phyloP scores from a whole-genome alignment of 257 asterid species.

The Nicotiana attenuata region DNA sequence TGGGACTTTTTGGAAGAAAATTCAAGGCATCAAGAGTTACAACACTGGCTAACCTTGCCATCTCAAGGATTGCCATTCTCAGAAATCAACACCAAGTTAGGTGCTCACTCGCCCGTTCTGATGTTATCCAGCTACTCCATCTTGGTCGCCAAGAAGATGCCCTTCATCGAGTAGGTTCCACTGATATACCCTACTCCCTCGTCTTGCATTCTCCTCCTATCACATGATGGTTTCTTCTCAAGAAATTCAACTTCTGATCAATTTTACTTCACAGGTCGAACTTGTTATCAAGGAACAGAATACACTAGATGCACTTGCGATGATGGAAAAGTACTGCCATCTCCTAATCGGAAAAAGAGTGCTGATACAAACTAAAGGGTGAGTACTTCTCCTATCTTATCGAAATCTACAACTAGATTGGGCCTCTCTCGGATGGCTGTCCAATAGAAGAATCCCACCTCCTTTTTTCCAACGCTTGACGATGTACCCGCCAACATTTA shows the following conservation, averaged over 20 bases:
- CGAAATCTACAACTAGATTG: background rate
- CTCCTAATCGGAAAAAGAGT: constrained; percentile 21
- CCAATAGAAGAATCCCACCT: background rate
- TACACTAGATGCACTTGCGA: constrained; percentile 22
- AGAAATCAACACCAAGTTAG: constrained; percentile 25
- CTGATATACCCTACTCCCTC: too few relatives aligned
- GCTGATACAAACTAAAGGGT: constrained; percentile 25
- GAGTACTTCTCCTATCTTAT: background rate
- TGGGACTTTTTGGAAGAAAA: constrained; percentile 22
- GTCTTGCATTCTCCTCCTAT: background rate
- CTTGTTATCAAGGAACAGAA: constrained; percentile 29
- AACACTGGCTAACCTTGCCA: constrained; percentile 26
- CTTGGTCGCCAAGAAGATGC: constrained; percentile 29
- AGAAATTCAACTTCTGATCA: background rate
- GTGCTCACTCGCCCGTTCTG: constrained; percentile 29
- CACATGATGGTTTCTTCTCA: background rate
- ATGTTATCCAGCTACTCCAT: constrained; percentile 34
- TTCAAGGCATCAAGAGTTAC: constrained; percentile 19
- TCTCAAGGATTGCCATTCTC: constrained; percentile 30
- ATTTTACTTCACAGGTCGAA: constrained; percentile 20
- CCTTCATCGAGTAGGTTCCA: constrained; percentile 30
- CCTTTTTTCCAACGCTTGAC: background rate
- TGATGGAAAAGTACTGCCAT: constrained; percentile 31
- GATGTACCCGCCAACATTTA: background rate
- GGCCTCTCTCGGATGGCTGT: background rate